A percentile compares a stretch with the other conserved stretches of the same genome.
Evolutionary conservation across 1,139 yeast species (phyloP).

Genomic region (Geotrichum phurueaensis): DNA sequence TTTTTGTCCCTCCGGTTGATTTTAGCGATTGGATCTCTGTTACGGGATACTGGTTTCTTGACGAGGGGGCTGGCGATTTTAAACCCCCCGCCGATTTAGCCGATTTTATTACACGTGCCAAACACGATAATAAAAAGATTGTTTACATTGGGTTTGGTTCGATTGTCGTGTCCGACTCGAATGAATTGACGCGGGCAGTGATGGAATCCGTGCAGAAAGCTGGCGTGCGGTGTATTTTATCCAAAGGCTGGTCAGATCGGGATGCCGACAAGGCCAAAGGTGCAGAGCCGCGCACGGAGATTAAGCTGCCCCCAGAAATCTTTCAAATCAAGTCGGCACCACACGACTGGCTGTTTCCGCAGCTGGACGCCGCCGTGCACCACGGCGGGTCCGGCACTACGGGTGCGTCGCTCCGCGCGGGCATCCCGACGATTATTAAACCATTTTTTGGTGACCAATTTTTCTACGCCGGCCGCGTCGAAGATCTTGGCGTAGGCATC

Average conservation of each 20-base stretch:
- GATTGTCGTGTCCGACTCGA: slow-evolving; percentile 81
- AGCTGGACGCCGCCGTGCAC: slow-evolving; percentile 88
- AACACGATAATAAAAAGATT: slow-evolving; percentile 53
- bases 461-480: slow-evolving; percentile 80
- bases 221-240: slow-evolving; percentile 78
- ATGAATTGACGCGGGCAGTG: slow-evolving; percentile 68
- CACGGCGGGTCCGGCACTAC: slow-evolving; percentile 98
- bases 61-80: slow-evolving; percentile 54
- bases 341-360: slow-evolving; percentile 91
- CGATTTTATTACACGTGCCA: slow-evolving; percentile 60
- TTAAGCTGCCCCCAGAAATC: slow-evolving; percentile 62
- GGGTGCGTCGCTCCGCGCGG: slow-evolving; percentile 83
- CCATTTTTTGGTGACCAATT: slow-evolving; percentile 97
- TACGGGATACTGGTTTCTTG: slow-evolving; percentile 92
- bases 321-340: slow-evolving; percentile 70
- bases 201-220: slow-evolving; percentile 71
- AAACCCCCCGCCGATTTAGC: slow-evolving; percentile 57
- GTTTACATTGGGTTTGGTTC: slow-evolving; percentile 96
- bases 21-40: slow-evolving; percentile 92
- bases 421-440: slow-evolving; percentile 81
- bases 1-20: slow-evolving; percentile 88
- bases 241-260: slow-evolving; percentile 94
- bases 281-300: slow-evolving; percentile 41
- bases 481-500: slow-evolving; percentile 85
- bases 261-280: slow-evolving; percentile 33